Evolutionary conservation across 1,284 basidiomycete genomes (phyloP).

Genomic region (Sporisorium sorghi): DNA sequence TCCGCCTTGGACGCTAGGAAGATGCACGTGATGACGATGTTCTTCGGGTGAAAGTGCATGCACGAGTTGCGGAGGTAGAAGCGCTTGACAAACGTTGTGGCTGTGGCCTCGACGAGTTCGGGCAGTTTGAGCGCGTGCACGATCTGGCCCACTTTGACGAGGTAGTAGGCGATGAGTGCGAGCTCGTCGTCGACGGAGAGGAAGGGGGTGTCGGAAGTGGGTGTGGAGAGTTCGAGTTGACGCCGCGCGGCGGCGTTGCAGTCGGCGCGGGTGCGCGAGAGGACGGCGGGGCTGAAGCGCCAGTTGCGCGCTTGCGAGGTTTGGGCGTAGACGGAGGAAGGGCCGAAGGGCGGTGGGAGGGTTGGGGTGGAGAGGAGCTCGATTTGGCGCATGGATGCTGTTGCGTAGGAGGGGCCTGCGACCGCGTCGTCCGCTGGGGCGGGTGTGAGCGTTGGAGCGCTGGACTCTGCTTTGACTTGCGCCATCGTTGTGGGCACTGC

Average conservation of each 20-base stretch:
- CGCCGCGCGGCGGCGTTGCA: slow-evolving; percentile 31
- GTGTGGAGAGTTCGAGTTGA: slow-evolving; percentile 21
- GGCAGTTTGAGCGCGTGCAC: slow-evolving; percentile 87
- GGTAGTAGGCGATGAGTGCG: slow-evolving; percentile 87
- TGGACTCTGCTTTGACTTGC: slow-evolving; percentile 3
- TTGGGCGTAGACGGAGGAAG: slow-evolving; percentile 49
- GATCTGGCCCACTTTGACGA: slow-evolving; percentile 84
- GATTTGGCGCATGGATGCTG: slow-evolving; percentile 28
- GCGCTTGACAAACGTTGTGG: slow-evolving; percentile 89
- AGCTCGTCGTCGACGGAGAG: slow-evolving; percentile 85
- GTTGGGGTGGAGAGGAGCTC: slow-evolving; percentile 35
- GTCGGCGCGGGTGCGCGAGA: slow-evolving; percentile 22
- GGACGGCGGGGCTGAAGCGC: slow-evolving; percentile 44
- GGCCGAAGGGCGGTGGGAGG: slow-evolving; percentile 46
- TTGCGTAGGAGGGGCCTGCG: slow-evolving; percentile 16
- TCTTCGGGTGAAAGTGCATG: slow-evolving; percentile 99
- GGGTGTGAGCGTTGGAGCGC: neutral
- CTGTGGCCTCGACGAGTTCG: slow-evolving; percentile 91
- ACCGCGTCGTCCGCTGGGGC: neutral
- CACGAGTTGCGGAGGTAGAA: slow-evolving; percentile 98
- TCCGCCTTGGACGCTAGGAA: slow-evolving; percentile 97
- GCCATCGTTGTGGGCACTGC: slow-evolving; percentile 8
- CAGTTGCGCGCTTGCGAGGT: slow-evolving; percentile 65
- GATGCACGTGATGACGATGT: slow-evolving; percentile 88
- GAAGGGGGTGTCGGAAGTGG: slow-evolving; percentile 73